Percentiles rank a stretch among this genome's conserved stretches.
Conservation (phyloP, 306 rosid species). For the Lithocarpus polystachyus region DNA sequence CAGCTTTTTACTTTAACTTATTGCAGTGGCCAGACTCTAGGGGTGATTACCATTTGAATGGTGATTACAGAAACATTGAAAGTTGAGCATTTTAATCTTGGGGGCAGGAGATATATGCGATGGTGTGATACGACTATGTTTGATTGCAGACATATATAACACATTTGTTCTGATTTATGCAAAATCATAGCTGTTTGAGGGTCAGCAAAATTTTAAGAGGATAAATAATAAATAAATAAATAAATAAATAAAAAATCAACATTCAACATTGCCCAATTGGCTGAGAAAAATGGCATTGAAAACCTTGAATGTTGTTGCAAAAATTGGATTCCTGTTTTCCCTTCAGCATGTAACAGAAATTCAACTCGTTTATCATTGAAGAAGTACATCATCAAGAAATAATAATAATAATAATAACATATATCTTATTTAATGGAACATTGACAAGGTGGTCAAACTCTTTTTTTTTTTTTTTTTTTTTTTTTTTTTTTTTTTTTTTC, state of each 20-base stretch:
- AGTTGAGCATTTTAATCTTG: not conserved
- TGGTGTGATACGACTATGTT: not conserved
- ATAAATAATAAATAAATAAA: not conserved
- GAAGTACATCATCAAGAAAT: too few relatives aligned
- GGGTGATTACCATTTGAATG: slow-evolving; percentile 5
- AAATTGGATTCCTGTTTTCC: not conserved
- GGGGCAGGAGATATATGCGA: not conserved
- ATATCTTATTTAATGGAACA: too few relatives aligned
- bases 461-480: too few relatives aligned
- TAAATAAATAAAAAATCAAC: not conserved
- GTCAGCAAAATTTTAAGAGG: not conserved
- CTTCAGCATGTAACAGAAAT: not conserved
- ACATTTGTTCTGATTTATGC: too few relatives aligned
- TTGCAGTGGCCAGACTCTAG: not conserved
- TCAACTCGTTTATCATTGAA: too few relatives aligned
- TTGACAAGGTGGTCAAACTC: too few relatives aligned
- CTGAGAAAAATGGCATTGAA: not conserved
- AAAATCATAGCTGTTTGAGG: not conserved
- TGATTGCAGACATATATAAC: too few relatives aligned
- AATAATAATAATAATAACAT: too few relatives aligned
- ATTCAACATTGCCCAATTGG: not conserved
- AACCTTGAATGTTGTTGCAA: not conserved
- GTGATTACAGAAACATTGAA: not conserved
- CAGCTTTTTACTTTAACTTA: not conserved
- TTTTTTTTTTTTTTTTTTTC: too few relatives aligned